A percentile compares a stretch with the other conserved stretches of the same genome.
Conservation (phyloP, 495 filamentous ascomycete species). For the Penicillium argentinense region DNA sequence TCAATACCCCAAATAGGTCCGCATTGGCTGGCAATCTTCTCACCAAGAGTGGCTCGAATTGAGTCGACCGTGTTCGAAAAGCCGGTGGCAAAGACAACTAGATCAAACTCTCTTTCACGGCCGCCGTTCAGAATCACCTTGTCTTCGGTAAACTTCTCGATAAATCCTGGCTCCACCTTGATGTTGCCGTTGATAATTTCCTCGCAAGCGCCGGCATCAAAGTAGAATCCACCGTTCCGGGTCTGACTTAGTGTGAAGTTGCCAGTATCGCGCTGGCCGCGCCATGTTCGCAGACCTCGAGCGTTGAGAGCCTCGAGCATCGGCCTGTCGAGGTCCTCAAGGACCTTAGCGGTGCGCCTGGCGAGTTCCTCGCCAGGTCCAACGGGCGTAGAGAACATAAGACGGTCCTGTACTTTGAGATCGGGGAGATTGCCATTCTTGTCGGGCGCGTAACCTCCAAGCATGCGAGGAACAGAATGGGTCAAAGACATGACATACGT, state of each 20-base stretch:
- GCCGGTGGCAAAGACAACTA: slow-evolving; percentile 74
- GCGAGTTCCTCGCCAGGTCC: slow-evolving; percentile 15
- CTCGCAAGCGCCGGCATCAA: slow-evolving; percentile 63
- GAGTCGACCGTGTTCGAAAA: slow-evolving; percentile 53
- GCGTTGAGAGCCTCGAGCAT: slow-evolving; percentile 19
- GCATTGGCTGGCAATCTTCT: slow-evolving; percentile 57
- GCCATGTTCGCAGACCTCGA: slow-evolving; percentile 22
- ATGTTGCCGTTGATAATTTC: slow-evolving; percentile 70
- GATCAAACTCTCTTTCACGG: slow-evolving; percentile 60
- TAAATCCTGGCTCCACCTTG: slow-evolving; percentile 59
- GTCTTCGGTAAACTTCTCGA: slow-evolving; percentile 19
- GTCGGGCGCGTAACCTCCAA: slow-evolving; percentile 16
- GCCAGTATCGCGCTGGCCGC: slow-evolving; percentile 26
- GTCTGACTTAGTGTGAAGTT: slow-evolving; percentile 29
- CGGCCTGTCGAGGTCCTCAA: slow-evolving; percentile 17
- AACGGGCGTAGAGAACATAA: slow-evolving; percentile 17
- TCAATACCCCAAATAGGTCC: slow-evolving; percentile 73
- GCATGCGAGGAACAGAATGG: slow-evolving; percentile 19
- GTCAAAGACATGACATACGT: slow-evolving; percentile 57
- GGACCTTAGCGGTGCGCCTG: slow-evolving; percentile 11
- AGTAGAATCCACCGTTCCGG: slow-evolving; percentile 68
- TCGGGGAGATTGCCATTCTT: slow-evolving; percentile 15
- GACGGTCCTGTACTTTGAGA: slow-evolving; percentile 6
- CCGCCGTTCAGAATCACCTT: slow-evolving; percentile 59
- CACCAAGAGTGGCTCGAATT: slow-evolving; percentile 54